Evolutionary conservation across 2,329 filamentous ascomycete species (phyloP).

Genomic region (Botrytis fabae): DNA sequence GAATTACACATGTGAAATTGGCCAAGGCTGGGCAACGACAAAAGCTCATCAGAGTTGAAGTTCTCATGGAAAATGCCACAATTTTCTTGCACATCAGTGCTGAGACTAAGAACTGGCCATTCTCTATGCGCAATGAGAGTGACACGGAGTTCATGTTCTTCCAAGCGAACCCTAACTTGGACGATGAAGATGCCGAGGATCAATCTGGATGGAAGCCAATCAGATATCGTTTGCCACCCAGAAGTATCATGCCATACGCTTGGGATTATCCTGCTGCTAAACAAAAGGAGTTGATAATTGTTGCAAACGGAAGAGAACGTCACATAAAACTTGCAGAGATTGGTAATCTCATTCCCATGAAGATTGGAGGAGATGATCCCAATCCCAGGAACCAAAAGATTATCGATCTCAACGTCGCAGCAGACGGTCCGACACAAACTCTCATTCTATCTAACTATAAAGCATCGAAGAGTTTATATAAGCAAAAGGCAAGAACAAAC

Average conservation of each 20-base stretch:
- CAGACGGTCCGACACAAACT: constrained; percentile 92
- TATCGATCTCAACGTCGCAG: constrained; percentile 94
- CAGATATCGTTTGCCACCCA: constrained; percentile 83
- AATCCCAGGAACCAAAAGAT: constrained; percentile 72
- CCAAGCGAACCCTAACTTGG: constrained; percentile 88
- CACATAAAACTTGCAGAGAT: constrained; percentile 96
- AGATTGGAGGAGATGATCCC: constrained; percentile 56
- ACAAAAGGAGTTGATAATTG: constrained; percentile 87
- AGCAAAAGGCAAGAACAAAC: constrained; percentile 54
- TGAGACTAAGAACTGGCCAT: constrained; percentile 95
- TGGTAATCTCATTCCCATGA: constrained; percentile 93
- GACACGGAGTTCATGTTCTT: constrained; percentile 96
- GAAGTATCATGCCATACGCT: constrained; percentile 98
- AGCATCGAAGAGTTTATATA: constrained; percentile 88
- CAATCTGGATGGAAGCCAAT: constrained; percentile 89
- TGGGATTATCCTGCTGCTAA: constrained; percentile 99
- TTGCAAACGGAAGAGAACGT: constrained; percentile 74
- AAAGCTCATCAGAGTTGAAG: constrained; percentile 80
- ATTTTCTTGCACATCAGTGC: constrained; percentile 89
- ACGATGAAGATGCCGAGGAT: constrained; percentile 84
- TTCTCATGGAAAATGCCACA: constrained; percentile 89
- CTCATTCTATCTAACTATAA: constrained; percentile 93
- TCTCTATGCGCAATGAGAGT: constrained; percentile 97
- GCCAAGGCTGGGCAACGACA: constrained; percentile 89
- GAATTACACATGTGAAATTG: constrained; percentile 89